phyloP scores from a whole-genome alignment of 2,329 filamentous ascomycete species.

The Zopfia rhizophila region DNA sequence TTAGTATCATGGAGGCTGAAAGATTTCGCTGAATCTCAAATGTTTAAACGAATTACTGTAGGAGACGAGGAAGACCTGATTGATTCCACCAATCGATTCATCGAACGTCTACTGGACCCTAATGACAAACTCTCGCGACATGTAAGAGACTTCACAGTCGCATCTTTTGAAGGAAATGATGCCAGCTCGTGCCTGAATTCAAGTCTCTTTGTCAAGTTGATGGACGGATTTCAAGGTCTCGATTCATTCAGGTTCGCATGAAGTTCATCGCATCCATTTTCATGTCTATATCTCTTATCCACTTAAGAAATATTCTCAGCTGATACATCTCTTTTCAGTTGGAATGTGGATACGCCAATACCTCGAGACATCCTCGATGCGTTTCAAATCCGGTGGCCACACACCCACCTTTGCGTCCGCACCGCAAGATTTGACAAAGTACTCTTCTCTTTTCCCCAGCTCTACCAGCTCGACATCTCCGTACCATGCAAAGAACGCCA shows the following conservation, averaged over 20 bases:
- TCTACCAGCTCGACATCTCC: slow-evolving; percentile 20
- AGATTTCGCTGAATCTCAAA: slow-evolving; percentile 24
- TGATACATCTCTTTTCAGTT: slow-evolving; percentile 11
- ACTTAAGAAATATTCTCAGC: no score
- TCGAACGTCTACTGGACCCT: slow-evolving; percentile 20
- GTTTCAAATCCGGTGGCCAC: slow-evolving; percentile 17
- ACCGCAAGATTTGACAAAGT: slow-evolving; percentile 12
- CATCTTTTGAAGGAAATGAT: slow-evolving; percentile 27
- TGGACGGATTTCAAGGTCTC: slow-evolving; percentile 19
- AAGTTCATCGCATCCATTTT: background rate
- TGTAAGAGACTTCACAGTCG: slow-evolving; percentile 24
- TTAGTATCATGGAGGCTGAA: slow-evolving; percentile 22
- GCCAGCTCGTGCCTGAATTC: slow-evolving; percentile 29
- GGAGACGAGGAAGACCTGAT: slow-evolving; percentile 23
- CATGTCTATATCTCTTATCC: background rate
- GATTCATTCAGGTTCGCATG: slow-evolving; percentile 24
- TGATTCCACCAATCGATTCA: slow-evolving; percentile 21
- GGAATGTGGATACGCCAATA: slow-evolving; percentile 22
- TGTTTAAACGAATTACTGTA: slow-evolving; percentile 18
- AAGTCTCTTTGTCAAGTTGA: slow-evolving; percentile 11
- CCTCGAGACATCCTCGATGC: slow-evolving; percentile 11
- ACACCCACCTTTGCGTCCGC: slow-evolving; percentile 14
- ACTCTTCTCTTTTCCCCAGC: slow-evolving; percentile 16
- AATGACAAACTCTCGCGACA: slow-evolving; percentile 19
- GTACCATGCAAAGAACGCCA: slow-evolving; percentile 11